Base-by-base conservation (phyloP, 768 basidiomycete genomes). In the Asterophora parasitica region DNA sequence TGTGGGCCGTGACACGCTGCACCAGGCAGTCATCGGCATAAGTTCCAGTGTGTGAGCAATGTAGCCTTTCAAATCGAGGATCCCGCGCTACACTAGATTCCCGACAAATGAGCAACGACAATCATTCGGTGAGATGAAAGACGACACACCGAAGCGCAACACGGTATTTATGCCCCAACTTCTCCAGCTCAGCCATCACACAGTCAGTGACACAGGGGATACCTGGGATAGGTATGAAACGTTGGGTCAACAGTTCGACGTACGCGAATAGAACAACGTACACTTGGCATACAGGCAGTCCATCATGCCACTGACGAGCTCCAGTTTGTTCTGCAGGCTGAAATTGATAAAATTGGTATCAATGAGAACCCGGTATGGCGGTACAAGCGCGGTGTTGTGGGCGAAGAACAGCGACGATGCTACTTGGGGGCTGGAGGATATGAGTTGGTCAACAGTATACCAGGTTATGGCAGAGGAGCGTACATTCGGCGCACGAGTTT, bases 261-360 rank as follows among this genome's bases (percentile, higher is more conserved):
- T 23, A 27, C 44, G 35, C 50, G 15, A 15, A 26, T 35, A 7
- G 36, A 13, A 20, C 12, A 46, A 26, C 55, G 31, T 56, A 95
- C 95, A 97, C 73, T 99, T 98, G 10, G 96, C 96, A 66, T 91
- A 96, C 12, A 98, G 74, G 60, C 92, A 95, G 61, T 99, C 96
- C 96, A 99, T 98, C 96, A 99, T 97, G n/a, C 90, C 93, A 59
- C 85, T 83, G 16, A 97, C 75, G 46, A 98, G 77, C 65, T 99
- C 96, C 55, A 99, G 71, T 66, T 97, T 96, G 68, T 98, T 99
- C 71, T 99, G 96, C 41, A 99, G 76, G 56, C 87, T 91, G 65
- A 98, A 95, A 64, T 98, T 98, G 76, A 99, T 99, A 58, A 99
- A 98, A 65, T 99, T 99, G 63, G 96, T 99, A 67, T 99, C 96